Evolutionary conservation across 176 grass and related monocot genomes (phyloP).

Genomic region (Neostapfia colusana): DNA sequence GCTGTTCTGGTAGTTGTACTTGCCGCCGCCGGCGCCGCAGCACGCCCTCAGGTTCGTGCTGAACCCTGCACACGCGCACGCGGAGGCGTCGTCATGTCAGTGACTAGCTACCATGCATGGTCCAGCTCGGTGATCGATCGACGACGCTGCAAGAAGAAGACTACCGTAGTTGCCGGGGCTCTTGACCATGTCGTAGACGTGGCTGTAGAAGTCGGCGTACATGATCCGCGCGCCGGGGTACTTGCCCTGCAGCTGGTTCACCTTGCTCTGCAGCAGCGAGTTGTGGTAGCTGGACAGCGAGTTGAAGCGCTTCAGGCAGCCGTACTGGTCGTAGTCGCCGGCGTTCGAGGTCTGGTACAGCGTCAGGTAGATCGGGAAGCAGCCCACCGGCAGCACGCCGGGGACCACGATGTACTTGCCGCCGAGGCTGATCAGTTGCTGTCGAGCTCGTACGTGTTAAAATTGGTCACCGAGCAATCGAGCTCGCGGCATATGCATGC

Average conservation of each 20-base stretch:
- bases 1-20: conserved; percentile 78
- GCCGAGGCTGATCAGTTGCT: conserved; percentile 59
- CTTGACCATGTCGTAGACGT: conserved; percentile 68
- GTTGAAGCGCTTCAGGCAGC: conserved; percentile 81
- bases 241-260: conserved; percentile 59
- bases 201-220: conserved; percentile 85
- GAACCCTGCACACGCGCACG: conserved; percentile 36
- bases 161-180: conserved; percentile 59
- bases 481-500: background rate
- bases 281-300: conserved; percentile 67
- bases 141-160: too few relatives aligned
- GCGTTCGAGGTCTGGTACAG: conserved; percentile 60
- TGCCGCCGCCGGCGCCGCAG: conserved; percentile 70
- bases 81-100: background rate
- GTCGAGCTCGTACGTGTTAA: background rate
- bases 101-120: too few relatives aligned
- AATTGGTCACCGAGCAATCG: background rate
- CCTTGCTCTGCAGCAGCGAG: conserved; percentile 50
- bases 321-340: conserved; percentile 73
- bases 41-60: conserved; percentile 63
- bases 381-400: conserved; percentile 66
- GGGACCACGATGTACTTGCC: conserved; percentile 69
- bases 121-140: background rate
- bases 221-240: conserved; percentile 56
- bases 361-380: conserved; percentile 82